These are phyloP conservation scores for Allium sativum DNA, from an alignment of 106 monocot genomes.

Conservation along the genomic window DNA sequence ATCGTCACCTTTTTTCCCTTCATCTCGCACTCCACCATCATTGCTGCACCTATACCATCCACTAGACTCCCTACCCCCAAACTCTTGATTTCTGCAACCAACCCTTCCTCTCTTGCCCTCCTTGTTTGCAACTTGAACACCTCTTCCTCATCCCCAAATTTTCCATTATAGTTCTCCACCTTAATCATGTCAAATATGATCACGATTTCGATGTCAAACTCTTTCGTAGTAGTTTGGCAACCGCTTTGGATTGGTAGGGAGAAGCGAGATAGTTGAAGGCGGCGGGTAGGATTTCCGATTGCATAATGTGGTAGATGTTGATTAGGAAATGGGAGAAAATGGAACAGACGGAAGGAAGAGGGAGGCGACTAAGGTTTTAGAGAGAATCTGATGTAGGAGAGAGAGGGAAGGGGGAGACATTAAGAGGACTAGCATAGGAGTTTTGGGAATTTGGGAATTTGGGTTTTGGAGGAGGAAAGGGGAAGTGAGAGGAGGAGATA, in stretches of 20 bases:
- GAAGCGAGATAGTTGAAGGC: constrained; percentile 27
- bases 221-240: constrained; percentile 40
- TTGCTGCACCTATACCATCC: constrained; percentile 60
- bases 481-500: constrained; percentile 22
- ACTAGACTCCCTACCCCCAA: constrained; percentile 61
- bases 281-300: constrained; percentile 18
- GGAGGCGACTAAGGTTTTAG: constrained; percentile 36
- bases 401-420: constrained; percentile 22
- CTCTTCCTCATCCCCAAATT: constrained; percentile 37
- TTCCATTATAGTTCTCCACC: constrained; percentile 33
- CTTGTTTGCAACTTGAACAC: constrained; percentile 68
- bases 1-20: constrained; percentile 44
- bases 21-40: constrained; percentile 61
- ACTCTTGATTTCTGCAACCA: constrained; percentile 6
- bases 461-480: constrained; percentile 43
- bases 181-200: constrained; percentile 53
- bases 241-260: constrained; percentile 43
- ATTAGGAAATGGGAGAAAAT: constrained; percentile 10
- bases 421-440: constrained; percentile 21
- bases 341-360: constrained; percentile 52
- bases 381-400: constrained; percentile 24
- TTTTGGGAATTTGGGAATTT: constrained; percentile 4
- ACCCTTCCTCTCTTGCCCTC: constrained; percentile 22
- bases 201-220: constrained; percentile 24
- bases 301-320: constrained; percentile 3